A percentile compares a stretch with the other conserved stretches of the same genome.
phyloP scores from a whole-genome alignment of 2,329 filamentous ascomycete genomes.

The Cladosporium oxysporum region DNA sequence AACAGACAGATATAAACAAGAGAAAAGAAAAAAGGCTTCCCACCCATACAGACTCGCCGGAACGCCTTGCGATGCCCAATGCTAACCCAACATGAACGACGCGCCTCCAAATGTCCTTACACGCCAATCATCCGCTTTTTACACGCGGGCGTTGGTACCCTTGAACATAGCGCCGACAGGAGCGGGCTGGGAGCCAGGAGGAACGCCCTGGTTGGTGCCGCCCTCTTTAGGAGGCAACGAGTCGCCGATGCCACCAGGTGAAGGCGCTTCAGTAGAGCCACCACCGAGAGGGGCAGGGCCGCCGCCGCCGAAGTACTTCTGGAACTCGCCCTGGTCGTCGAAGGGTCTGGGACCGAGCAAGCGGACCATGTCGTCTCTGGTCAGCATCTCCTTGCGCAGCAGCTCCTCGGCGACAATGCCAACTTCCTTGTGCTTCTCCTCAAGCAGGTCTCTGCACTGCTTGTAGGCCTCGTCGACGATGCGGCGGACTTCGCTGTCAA shows the following conservation, averaged over 20 bases:
- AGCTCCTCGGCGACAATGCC: slow-evolving; percentile 91
- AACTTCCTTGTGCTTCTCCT: slow-evolving; percentile 83
- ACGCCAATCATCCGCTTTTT: background rate
- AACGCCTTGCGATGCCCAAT: slow-evolving; percentile 21
- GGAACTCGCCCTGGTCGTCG: slow-evolving; percentile 82
- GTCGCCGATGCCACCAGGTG: slow-evolving; percentile 21
- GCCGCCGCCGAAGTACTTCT: slow-evolving; percentile 76
- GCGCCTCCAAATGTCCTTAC: background rate
- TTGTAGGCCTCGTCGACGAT: slow-evolving; percentile 93
- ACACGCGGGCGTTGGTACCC: background rate
- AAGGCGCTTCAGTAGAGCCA: slow-evolving; percentile 44
- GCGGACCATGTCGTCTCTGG: slow-evolving; percentile 87
- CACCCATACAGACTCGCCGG: background rate
- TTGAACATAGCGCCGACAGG: slow-evolving; percentile 19
- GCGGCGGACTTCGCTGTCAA: slow-evolving; percentile 85
- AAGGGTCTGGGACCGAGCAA: slow-evolving; percentile 83
- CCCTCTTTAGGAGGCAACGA: slow-evolving; percentile 16
- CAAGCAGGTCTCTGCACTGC: slow-evolving; percentile 81
- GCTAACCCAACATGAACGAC: slow-evolving; percentile 7
- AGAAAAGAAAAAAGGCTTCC: background rate
- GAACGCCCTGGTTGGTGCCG: slow-evolving; percentile 11
- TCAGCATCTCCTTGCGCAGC: slow-evolving; percentile 85
- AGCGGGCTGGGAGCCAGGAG: slow-evolving; percentile 1
- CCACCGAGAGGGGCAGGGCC: slow-evolving; percentile 25
- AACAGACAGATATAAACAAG: slow-evolving; percentile 4